Evolutionary conservation across 306 rosid species (phyloP).

Genomic region (Morella rubra): DNA sequence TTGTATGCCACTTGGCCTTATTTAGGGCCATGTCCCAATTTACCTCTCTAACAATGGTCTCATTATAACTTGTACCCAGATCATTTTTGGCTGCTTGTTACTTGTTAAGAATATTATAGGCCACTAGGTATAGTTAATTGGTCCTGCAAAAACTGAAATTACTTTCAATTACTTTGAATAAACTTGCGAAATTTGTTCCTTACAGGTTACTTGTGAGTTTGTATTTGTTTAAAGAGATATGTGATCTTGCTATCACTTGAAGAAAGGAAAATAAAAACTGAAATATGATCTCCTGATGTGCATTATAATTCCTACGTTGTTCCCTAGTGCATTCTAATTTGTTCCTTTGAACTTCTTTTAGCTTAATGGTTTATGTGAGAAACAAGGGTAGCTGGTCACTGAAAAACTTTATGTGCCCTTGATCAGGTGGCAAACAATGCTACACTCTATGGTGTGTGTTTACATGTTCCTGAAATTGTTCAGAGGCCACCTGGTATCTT

Average conservation of each 20-base stretch:
- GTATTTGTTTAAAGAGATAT: background rate
- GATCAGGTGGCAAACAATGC: conserved; percentile 79
- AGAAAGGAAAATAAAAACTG: background rate
- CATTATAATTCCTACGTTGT: background rate
- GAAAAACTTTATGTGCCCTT: conserved; percentile 33
- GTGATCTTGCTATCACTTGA: background rate
- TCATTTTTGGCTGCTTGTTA: too few species aligned
- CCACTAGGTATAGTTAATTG: too few species aligned
- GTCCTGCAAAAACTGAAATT: too few species aligned
- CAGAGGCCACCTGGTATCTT: conserved; percentile 89
- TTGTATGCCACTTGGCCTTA: too few species aligned
- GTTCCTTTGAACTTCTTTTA: conserved; percentile 20
- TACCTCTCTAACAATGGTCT: too few species aligned
- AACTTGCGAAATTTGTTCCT: too few species aligned
- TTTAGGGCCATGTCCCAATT: too few species aligned
- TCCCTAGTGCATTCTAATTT: conserved; percentile 2
- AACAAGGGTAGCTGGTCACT: conserved; percentile 33
- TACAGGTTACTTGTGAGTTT: too few species aligned
- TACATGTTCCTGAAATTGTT: conserved; percentile 91
- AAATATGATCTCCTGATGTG: background rate
- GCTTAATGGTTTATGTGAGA: conserved; percentile 17
- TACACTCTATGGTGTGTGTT: conserved; percentile 93
- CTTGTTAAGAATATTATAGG: too few species aligned
- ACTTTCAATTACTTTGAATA: too few species aligned
- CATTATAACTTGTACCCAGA: too few species aligned